Conservation (phyloP, 257 asterid genomes). For the Paraleonurus japonicus region DNA sequence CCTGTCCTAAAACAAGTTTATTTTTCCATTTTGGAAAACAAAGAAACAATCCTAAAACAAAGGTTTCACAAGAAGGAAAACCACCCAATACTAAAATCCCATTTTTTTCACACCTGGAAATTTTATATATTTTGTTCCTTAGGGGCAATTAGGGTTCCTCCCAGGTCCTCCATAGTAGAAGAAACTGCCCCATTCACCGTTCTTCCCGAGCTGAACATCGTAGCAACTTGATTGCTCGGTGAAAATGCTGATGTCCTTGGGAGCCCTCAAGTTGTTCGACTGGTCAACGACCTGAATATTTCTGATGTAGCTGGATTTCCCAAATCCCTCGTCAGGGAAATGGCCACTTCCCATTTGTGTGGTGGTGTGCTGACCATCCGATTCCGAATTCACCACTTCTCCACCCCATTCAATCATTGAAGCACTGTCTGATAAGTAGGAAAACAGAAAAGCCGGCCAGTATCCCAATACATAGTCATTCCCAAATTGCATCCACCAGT, state of each 20-base stretch:
- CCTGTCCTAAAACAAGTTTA: conserved; percentile 27
- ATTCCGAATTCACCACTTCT: conserved; percentile 71
- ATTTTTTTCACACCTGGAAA: conserved; percentile 23
- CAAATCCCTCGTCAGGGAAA: conserved; percentile 78
- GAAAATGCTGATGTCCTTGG: conserved; percentile 47
- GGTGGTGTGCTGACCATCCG: conserved; percentile 75
- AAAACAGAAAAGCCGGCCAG: conserved; percentile 71
- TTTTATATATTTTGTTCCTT: neutral
- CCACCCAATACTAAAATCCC: conserved; percentile 31
- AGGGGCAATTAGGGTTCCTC: conserved; percentile 62
- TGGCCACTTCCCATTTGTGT: conserved; percentile 96
- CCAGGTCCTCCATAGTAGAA: conserved; percentile 94
- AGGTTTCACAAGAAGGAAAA: conserved; percentile 53
- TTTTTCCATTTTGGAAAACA: conserved; percentile 8
- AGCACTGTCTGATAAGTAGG: conserved; percentile 61
- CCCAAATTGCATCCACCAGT: conserved; percentile 93
- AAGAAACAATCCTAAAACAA: conserved; percentile 20
- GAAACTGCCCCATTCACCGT: conserved; percentile 61
- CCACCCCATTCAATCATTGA: conserved; percentile 92
- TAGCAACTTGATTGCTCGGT: conserved; percentile 72
- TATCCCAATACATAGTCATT: conserved; percentile 59
- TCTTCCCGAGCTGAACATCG: conserved; percentile 53
- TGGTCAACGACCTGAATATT: conserved; percentile 71
- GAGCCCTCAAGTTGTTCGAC: conserved; percentile 65
- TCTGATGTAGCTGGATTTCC: conserved; percentile 69